phyloP scores from a whole-genome alignment of 495 filamentous ascomycete genomes.

The Neurospora intermedia region DNA sequence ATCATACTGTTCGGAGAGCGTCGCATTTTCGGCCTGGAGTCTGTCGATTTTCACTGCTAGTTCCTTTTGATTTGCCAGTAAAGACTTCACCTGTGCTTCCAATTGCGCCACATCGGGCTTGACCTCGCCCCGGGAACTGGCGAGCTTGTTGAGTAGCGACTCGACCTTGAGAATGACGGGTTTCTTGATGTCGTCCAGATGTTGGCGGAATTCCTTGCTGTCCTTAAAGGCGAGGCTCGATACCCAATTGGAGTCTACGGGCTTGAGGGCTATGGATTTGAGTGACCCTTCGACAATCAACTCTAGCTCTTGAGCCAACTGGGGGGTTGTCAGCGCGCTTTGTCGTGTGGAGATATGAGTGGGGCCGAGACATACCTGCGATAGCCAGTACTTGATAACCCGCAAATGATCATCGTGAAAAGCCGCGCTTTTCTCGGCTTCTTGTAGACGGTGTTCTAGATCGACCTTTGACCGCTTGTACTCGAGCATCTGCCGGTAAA shows the following conservation, averaged over 20 bases:
- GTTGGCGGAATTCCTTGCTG: slow-evolving; percentile 62
- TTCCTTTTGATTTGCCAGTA: slow-evolving; percentile 73
- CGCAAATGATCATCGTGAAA: slow-evolving; percentile 89
- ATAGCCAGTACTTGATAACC: slow-evolving; percentile 82
- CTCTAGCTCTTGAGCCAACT: slow-evolving; percentile 83
- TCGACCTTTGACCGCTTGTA: slow-evolving; percentile 81
- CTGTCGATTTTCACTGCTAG: slow-evolving; percentile 66
- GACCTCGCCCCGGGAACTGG: slow-evolving; percentile 30
- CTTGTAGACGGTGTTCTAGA: slow-evolving; percentile 63
- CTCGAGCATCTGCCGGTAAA: slow-evolving; percentile 93
- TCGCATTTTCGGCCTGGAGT: slow-evolving; percentile 66
- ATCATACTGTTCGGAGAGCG: slow-evolving; percentile 72
- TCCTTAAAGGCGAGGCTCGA: slow-evolving; percentile 55
- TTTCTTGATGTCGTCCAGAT: slow-evolving; percentile 51
- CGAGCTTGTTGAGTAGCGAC: slow-evolving; percentile 31
- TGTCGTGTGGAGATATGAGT: slow-evolving; percentile 13
- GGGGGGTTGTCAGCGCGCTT: slow-evolving; percentile 23
- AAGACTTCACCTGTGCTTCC: slow-evolving; percentile 58
- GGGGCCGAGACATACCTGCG: slow-evolving; percentile 53
- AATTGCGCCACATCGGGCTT: slow-evolving; percentile 59
- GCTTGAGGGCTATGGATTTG: slow-evolving; percentile 29
- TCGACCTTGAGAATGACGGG: slow-evolving; percentile 34
- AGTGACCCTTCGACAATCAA: slow-evolving; percentile 48
- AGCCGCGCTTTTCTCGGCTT: slow-evolving; percentile 59
- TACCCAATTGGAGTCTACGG: slow-evolving; percentile 37